Percentiles rank a stretch among this genome's conserved stretches.
These are phyloP conservation scores for Chrysanthemum lavandulifolium DNA, from an alignment of 129 eudicot species.

Conservation along the genomic window DNA sequence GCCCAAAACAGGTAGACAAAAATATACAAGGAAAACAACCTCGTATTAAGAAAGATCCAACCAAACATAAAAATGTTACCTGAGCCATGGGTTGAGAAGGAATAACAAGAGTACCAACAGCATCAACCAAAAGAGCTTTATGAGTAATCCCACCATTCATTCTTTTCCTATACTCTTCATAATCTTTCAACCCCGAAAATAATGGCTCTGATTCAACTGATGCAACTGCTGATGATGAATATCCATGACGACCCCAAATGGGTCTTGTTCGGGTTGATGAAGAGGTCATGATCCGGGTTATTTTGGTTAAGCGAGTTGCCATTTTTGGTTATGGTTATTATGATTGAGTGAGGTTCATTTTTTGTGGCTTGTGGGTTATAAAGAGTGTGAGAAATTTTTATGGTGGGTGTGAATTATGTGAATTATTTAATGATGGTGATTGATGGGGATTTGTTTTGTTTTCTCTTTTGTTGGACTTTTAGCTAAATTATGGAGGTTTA, in stretches of 20 bases:
- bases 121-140: slow-evolving; percentile 91
- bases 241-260: slow-evolving; percentile 13
- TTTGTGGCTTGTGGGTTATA: background rate
- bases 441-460: too few species aligned
- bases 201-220: slow-evolving; percentile 33
- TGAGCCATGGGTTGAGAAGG: slow-evolving; percentile 99
- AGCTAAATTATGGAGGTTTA: too few species aligned
- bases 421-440: too few species aligned
- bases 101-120: slow-evolving; percentile 93
- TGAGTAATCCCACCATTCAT: slow-evolving; percentile 89
- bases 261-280: background rate
- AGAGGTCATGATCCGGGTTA: slow-evolving; percentile 20
- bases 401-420: too few species aligned
- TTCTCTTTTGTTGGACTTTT: too few species aligned
- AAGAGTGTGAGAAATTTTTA: too few species aligned
- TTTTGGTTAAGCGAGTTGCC: slow-evolving; percentile 25
- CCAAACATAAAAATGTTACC: slow-evolving; percentile 32
- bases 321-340: slow-evolving; percentile 6
- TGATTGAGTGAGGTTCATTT: slow-evolving; percentile 14
- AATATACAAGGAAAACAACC: background rate
- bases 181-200: slow-evolving; percentile 52
- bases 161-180: slow-evolving; percentile 77
- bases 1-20: background rate
- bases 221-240: slow-evolving; percentile 37
- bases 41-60: background rate